Base-by-base conservation (phyloP, 1,139 yeast species). In the Magnusiomyces ingens region DNA sequence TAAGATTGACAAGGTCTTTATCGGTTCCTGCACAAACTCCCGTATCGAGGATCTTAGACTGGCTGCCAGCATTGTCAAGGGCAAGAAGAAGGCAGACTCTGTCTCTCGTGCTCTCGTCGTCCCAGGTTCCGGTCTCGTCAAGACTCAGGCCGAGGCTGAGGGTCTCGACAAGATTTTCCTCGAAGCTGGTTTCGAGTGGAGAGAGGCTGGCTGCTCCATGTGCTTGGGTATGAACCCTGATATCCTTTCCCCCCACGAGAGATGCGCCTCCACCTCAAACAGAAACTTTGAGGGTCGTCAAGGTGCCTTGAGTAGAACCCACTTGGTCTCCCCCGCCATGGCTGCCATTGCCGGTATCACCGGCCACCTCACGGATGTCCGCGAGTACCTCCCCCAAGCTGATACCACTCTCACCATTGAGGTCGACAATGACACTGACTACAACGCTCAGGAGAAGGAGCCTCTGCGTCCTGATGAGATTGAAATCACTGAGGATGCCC, bases 131-230 rank as follows among this genome's bases (percentile, higher is more conserved):
- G 99, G 99, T 61, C 77, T 93, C 56, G 94, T 93, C 60, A 93
- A 91, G 73, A 75, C 75, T 57, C 95, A 89, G 73, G 99, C 99
- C 54, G 99, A 93, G 74, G 77, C 75, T 60, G 99, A 93, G 74
- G 99, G 99, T 52, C 79, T 93, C 55, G 94, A 93, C 70, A 87
- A 88, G 75, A 80, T 93, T 57, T 93, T 93, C 65, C 82, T 77
- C 65, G 89, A 81, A 51, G 98, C 99, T 54, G 98, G 96, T 29
- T 93, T 93, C 68, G 90, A 86, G 64, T 93, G 99, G 99, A 85
- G 99, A 76, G 99, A 93, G 75, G 98, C 99, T 59, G 99, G 99
- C 58, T 93, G 99, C 74, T 91, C 98, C 51, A 93, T 93, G 99
- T 93, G 99, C 75, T 80, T 93, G 57, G 99, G 99, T 72, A 93